Conservation (phyloP, 176 grass and related monocot genomes). For the Eragrostis nindensis region DNA sequence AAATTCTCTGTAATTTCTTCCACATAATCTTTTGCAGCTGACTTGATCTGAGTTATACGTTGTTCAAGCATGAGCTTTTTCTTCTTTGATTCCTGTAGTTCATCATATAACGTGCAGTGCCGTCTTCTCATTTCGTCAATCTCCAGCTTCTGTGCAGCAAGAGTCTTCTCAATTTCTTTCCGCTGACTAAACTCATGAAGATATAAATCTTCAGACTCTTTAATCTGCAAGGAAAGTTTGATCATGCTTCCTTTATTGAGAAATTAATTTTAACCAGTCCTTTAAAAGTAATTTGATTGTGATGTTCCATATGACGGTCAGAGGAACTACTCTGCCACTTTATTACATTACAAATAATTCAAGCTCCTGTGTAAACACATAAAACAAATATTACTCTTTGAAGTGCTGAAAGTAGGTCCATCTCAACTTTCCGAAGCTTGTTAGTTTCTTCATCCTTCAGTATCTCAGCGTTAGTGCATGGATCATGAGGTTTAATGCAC, state of each 20-base stretch:
- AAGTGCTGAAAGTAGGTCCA: slow-evolving; percentile 49
- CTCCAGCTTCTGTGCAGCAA: slow-evolving; percentile 38
- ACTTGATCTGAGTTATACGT: slow-evolving; percentile 31
- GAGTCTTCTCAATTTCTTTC: slow-evolving; percentile 35
- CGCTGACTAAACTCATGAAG: slow-evolving; percentile 24
- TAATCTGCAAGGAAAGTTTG: slow-evolving; percentile 25
- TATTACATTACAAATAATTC: too few relatives aligned
- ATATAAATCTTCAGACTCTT: slow-evolving; percentile 37
- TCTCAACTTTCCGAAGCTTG: slow-evolving; percentile 50
- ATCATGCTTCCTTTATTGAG: slow-evolving; percentile 1
- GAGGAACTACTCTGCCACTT: too few relatives aligned
- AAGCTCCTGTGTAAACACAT: not conserved
- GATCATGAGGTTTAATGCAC: slow-evolving; percentile 50
- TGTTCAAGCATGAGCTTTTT: slow-evolving; percentile 37
- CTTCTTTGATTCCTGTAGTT: slow-evolving; percentile 36
- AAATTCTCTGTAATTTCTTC: slow-evolving; percentile 40
- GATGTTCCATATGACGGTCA: not conserved
- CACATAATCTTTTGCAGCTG: slow-evolving; percentile 27
- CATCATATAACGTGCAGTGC: slow-evolving; percentile 2
- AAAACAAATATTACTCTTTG: slow-evolving; percentile 55
- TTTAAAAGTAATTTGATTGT: not conserved
- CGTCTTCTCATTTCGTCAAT: slow-evolving; percentile 42
- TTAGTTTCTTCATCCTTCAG: slow-evolving; percentile 50
- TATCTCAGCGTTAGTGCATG: slow-evolving; percentile 43
- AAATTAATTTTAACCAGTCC: slow-evolving; percentile 25